Conservation (phyloP, 2,329 filamentous ascomycete genomes). For the Celoporthe dispersa region DNA sequence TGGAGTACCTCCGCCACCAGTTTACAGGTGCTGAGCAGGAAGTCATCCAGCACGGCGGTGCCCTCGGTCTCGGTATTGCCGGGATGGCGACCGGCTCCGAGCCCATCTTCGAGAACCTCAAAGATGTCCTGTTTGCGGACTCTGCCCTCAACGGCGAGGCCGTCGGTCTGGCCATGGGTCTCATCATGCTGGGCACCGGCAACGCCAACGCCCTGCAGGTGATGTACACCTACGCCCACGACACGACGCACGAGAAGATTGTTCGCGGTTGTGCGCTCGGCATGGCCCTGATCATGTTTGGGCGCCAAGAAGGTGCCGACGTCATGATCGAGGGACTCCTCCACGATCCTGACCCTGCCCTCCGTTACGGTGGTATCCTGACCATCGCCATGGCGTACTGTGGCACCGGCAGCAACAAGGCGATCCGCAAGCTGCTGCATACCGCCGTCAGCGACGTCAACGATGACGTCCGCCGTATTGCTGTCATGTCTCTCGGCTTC, state of each 20-base stretch:
- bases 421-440: constrained; percentile 92
- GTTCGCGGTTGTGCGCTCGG: constrained; percentile 93
- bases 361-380: constrained; percentile 97
- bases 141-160: constrained; percentile 97
- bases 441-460: constrained; percentile 97
- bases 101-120: constrained; percentile 89
- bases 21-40: constrained; percentile 82
- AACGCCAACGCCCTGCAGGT: constrained; percentile 91
- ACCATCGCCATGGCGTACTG: constrained; percentile 98
- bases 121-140: constrained; percentile 86
- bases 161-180: constrained; percentile 92
- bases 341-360: constrained; percentile 88
- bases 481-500: constrained; percentile 97
- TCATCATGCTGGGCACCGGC: constrained; percentile 98
- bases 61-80: constrained; percentile 91
- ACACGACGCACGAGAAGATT: constrained; percentile 98
- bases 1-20: constrained; percentile 77
- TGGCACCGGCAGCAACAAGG: constrained; percentile 97
- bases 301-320: constrained; percentile 91
- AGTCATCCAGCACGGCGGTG: constrained; percentile 95
- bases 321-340: constrained; percentile 92
- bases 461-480: constrained; percentile 93
- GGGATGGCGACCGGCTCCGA: constrained; percentile 96
- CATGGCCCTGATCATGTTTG: constrained; percentile 99
- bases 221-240: constrained; percentile 97